Percentiles rank a stretch among this genome's conserved stretches.
Evolutionary conservation across 768 basidiomycete genomes (phyloP).

Genomic region (Suillus decipiens): DNA sequence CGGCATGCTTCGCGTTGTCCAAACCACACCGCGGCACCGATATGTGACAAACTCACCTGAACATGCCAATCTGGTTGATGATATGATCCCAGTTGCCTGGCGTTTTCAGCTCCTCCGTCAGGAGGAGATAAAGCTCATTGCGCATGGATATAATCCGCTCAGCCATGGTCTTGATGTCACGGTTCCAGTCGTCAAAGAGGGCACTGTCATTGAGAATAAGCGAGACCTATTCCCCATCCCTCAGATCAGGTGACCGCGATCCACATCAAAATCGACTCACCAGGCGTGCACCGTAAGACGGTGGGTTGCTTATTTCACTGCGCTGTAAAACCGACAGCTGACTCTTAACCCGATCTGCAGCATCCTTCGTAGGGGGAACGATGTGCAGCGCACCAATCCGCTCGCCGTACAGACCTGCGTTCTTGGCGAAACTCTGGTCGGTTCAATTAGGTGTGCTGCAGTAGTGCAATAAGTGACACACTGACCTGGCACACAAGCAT

Average conservation of each 20-base stretch:
- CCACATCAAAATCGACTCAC: slow-evolving; percentile 43
- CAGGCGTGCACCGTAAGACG: slow-evolving; percentile 86
- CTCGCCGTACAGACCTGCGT: slow-evolving; percentile 93
- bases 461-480: slow-evolving; percentile 41
- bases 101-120: slow-evolving; percentile 72
- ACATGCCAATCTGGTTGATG: slow-evolving; percentile 95
- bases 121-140: slow-evolving; percentile 59
- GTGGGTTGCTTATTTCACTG: slow-evolving; percentile 95
- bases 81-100: slow-evolving; percentile 98
- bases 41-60: slow-evolving; percentile 57
- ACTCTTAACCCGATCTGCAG: slow-evolving; percentile 71
- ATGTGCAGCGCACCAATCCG: slow-evolving; percentile 68
- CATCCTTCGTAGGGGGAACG: slow-evolving; percentile 61
- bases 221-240: slow-evolving; percentile 51
- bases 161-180: slow-evolving; percentile 91
- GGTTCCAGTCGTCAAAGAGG: slow-evolving; percentile 87
- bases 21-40: not conserved
- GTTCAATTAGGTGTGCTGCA: slow-evolving; percentile 36
- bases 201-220: slow-evolving; percentile 75
- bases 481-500: slow-evolving; percentile 87
- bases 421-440: slow-evolving; percentile 97
- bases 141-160: slow-evolving; percentile 93
- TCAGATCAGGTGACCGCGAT: slow-evolving; percentile 4
- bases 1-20: not conserved
- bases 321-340: slow-evolving; percentile 91